Evolutionary conservation across 768 basidiomycete genomes (phyloP).

Genomic region (Cantharellus cinnabarinus): DNA sequence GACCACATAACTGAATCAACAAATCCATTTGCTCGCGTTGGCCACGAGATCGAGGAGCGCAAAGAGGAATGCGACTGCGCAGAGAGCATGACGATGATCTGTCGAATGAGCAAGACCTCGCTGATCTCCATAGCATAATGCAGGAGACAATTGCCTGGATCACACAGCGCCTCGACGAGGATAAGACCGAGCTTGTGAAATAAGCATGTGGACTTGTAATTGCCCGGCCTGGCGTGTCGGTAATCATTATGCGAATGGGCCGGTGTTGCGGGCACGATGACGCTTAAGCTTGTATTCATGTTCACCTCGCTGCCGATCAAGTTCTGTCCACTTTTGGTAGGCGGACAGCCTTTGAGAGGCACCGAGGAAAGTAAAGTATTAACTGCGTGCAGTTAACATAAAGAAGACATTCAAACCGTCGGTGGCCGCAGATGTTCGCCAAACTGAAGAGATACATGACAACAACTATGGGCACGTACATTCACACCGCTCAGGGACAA

Average conservation of each 20-base stretch:
- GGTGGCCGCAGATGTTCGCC: no score
- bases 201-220: slow-evolving; percentile 33
- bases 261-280: slow-evolving; percentile 24
- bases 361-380: slow-evolving; percentile 49
- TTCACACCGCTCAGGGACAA: slow-evolving; percentile 52
- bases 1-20: slow-evolving; percentile 45
- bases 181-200: slow-evolving; percentile 50
- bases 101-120: slow-evolving; percentile 32
- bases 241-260: slow-evolving; percentile 26
- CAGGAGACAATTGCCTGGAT: slow-evolving; percentile 55
- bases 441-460: slow-evolving; percentile 19
- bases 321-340: slow-evolving; percentile 21
- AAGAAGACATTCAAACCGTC: background rate
- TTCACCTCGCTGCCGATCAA: slow-evolving; percentile 42
- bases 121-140: slow-evolving; percentile 16
- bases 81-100: slow-evolving; percentile 35
- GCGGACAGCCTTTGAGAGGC: slow-evolving; percentile 26
- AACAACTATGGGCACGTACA: slow-evolving; percentile 38
- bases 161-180: slow-evolving; percentile 41
- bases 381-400: slow-evolving; percentile 23
- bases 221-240: no score
- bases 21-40: slow-evolving; percentile 59
- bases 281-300: slow-evolving; percentile 50
- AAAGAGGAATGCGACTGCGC: slow-evolving; percentile 33
- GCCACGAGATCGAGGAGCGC: slow-evolving; percentile 52